Base-by-base conservation (phyloP, 495 filamentous ascomycete genomes). In the Xeromyces bisporus region DNA sequence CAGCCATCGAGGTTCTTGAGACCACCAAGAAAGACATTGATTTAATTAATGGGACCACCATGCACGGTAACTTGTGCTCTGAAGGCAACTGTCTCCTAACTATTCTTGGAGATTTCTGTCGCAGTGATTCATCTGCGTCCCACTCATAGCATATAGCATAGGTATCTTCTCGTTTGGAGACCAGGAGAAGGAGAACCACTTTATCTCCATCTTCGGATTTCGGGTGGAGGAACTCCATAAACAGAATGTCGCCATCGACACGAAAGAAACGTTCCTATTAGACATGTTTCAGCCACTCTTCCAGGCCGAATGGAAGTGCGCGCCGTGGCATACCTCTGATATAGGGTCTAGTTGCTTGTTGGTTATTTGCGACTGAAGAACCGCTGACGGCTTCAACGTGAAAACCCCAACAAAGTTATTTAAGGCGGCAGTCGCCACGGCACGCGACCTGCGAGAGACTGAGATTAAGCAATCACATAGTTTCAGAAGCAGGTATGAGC, bases 191-290 rank as follows among this genome's bases (percentile, higher is more conserved):
- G 6, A 94, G 60, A 20, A 91, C 76, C 25, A 91, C 77, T 23
- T 64, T 60, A 10, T 66, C 51, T 30, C 78, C 70, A 35, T 74
- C 68, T 13, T 46, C 43, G 7, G 65, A 43, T 3, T 63, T 63
- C 3, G 86, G 78, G 35, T 81, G 71, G 4, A 97, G 67, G 37
- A 96, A 97, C 18, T 86, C 79, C 58, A 93, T 76, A 41, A 83
- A 78, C 33, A 85, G 55, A 20, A 96, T 83, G 9, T 73, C 61
- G 1, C 87, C 85, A 14, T 73, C 66, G 8, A 85, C 55, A 24
- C 62, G 47, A 18, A 79, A 64, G 14, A 68, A 58, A 26, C 63
- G 62, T 42, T 75, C 66, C 50, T 70, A 37, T 10, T 24, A 25
- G 12, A 21, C 28, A 14, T n/a, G n/a, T n/a, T n/a, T n/a, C n/a